Evolutionary conservation across 2,329 filamentous ascomycete genomes (phyloP).

Genomic region (Ustilaginoidea virens): DNA sequence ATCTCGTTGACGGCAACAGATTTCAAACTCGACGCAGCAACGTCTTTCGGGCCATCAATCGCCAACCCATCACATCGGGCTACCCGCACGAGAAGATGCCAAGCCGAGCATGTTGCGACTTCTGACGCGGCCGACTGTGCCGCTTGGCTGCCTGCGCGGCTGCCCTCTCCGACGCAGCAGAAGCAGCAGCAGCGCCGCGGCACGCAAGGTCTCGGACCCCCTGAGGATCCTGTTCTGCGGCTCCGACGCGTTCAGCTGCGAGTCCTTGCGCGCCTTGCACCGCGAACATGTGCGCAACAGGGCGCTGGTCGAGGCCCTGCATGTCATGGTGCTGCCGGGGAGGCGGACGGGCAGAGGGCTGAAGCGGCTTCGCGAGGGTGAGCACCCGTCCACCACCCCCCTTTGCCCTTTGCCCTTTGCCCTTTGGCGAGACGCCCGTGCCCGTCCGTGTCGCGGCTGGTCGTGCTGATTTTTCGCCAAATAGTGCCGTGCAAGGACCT

Average conservation of each 20-base stretch:
- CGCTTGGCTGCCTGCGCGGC: neutral
- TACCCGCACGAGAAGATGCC: too few relatives aligned
- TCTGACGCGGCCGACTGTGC: too few relatives aligned
- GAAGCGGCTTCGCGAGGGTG: slow-evolving; percentile 52
- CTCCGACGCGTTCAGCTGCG: slow-evolving; percentile 78
- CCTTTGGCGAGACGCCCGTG: too few relatives aligned
- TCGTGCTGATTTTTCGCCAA: too few relatives aligned
- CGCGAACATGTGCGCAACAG: slow-evolving; percentile 37
- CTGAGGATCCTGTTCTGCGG: slow-evolving; percentile 87
- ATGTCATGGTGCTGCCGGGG: slow-evolving; percentile 69
- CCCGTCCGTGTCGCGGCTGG: too few relatives aligned
- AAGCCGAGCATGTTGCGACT: too few relatives aligned
- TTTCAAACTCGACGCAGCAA: too few relatives aligned
- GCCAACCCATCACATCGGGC: too few relatives aligned
- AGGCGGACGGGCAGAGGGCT: slow-evolving; percentile 66
- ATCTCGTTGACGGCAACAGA: too few relatives aligned
- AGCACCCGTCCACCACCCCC: too few relatives aligned
- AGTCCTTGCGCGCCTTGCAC: slow-evolving; percentile 55
- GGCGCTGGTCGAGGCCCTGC: slow-evolving; percentile 54
- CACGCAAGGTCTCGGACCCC: slow-evolving; percentile 30
- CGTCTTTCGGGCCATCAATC: too few relatives aligned
- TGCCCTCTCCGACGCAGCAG: neutral
- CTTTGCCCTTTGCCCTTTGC: too few relatives aligned
- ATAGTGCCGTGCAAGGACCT: slow-evolving; percentile 58
- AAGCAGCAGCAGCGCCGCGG: neutral